phyloP scores from a whole-genome alignment of 345 rosid genomes.

The Corchorus capsularis region DNA sequence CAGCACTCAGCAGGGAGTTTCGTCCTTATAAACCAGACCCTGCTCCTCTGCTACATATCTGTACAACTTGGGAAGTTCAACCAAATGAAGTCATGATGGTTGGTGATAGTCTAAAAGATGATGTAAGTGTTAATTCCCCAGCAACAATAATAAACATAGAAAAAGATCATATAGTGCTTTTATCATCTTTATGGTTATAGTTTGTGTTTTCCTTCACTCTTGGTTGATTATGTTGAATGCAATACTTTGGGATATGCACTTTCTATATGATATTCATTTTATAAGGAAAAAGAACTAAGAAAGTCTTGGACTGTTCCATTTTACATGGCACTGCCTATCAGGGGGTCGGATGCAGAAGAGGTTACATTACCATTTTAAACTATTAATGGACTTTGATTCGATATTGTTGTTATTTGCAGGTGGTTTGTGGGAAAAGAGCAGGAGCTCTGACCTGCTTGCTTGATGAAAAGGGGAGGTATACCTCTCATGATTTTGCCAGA shows the following conservation, averaged over 20 bases:
- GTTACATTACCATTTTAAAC: background rate
- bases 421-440: conserved; percentile 85
- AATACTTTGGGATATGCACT: background rate
- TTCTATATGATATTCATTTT: background rate
- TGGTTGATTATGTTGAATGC: background rate
- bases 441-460: conserved; percentile 92
- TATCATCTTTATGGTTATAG: background rate
- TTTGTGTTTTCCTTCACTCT: background rate
- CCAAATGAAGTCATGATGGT: conserved; percentile 91
- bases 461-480: conserved; percentile 73
- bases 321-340: background rate
- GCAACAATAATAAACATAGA: background rate
- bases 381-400: background rate
- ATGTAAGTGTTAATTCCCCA: conserved; percentile 49
- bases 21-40: conserved; percentile 94
- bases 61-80: conserved; percentile 77
- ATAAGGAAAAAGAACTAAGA: background rate
- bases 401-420: conserved; percentile 41
- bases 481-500: conserved; percentile 49
- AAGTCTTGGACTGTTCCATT: background rate
- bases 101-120: conserved; percentile 98
- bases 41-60: conserved; percentile 85
- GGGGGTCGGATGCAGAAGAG: background rate
- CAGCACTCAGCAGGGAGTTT: conserved; percentile 95
- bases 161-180: background rate